Evolutionary conservation across 139 green algal species (phyloP).

Genomic region (Chlamydomonas sp.): DNA sequence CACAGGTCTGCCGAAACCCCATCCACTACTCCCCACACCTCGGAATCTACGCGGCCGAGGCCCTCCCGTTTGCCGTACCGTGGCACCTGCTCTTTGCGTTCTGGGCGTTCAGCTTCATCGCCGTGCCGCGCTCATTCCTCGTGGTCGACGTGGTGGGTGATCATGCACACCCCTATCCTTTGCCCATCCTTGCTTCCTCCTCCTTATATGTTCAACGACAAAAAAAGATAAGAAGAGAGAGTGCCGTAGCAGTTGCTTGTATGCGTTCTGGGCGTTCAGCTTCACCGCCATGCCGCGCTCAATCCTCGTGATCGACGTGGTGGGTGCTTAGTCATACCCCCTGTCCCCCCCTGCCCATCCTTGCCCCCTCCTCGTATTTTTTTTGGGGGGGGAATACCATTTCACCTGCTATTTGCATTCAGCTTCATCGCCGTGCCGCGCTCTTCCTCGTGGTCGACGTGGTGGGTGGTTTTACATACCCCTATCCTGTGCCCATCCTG

Average conservation of each 20-base stretch:
- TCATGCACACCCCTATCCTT: no score
- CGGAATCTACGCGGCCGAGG: slow-evolving; percentile 20
- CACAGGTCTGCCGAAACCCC: slow-evolving; percentile 24
- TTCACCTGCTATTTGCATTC: slow-evolving; percentile 33
- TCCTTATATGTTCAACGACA: no score
- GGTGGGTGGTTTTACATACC: not conserved
- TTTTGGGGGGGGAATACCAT: no score
- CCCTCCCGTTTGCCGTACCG: slow-evolving; percentile 37
- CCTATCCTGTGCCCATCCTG: no score
- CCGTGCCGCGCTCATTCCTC: slow-evolving; percentile 8
- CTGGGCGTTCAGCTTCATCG: slow-evolving; percentile 47
- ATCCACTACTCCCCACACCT: slow-evolving; percentile 35
- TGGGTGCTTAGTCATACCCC: no score
- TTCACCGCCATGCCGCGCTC: slow-evolving; percentile 31
- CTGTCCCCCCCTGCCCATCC: no score
- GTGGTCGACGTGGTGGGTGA: not conserved
- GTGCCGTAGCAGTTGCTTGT: not conserved
- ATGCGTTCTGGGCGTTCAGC: slow-evolving; percentile 38
- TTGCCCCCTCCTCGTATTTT: no score
- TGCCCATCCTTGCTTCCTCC: no score
- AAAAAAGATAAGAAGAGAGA: no score
- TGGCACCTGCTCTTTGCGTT: slow-evolving; percentile 38
- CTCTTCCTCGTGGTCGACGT: not conserved
- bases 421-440: slow-evolving; percentile 33
- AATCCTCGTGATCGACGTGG: not conserved